Base-by-base conservation (phyloP, 352 stramenopile genomes). In the Globisporangium lucens region DNA sequence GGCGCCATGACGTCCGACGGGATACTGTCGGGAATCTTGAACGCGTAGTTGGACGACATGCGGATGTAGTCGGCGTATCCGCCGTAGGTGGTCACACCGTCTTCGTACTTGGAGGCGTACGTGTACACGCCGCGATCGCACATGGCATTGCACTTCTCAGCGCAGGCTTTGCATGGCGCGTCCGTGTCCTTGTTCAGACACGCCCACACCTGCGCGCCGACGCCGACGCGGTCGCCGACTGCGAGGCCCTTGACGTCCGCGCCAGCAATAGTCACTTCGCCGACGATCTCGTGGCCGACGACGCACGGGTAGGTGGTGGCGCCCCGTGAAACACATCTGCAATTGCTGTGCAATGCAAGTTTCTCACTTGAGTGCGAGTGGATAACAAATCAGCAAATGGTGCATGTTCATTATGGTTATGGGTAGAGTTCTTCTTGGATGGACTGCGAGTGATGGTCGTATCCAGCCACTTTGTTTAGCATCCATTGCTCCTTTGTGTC, bases 11-110 rank as follows among this genome's bases (percentile, higher is more conserved):
- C 75, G 29, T 79, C 75, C 24, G 89, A 82, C 15, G 76, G 67
- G 41, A 97, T 77, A 58, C 64, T 79, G 1, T 90, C 82, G 0
- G 90, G 90, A 77, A 97, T 89, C 65, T 71, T 66, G 62, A 97
- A 81, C 0, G 84, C 80, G 71, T 90, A 95, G 30, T 72, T 60
- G 56, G 82, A 62, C 58, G 79, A 51, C 4, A 92, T 76, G 17
- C 90, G 86, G 38, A 97, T 80, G 59, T 75, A 80, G 35, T 89
- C 74, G 15, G 75, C 76, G 66, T 96, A 97, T 22, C 90, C 90
- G 30, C 88, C 85, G 66, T 79, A 80, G 17, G 66, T 67, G 4
- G 58, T 62, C n/a, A 27, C 59, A 35, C 74, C 75, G 51, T 52
- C 49, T 29, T 61, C 61, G 61, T 78, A 82, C 65, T 35, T 36